Evolutionary conservation across 2,329 filamentous ascomycete genomes (phyloP), one percentile per base, ranked within the genome.

Genomic region (Cryphonectria nitschkei): DNA sequence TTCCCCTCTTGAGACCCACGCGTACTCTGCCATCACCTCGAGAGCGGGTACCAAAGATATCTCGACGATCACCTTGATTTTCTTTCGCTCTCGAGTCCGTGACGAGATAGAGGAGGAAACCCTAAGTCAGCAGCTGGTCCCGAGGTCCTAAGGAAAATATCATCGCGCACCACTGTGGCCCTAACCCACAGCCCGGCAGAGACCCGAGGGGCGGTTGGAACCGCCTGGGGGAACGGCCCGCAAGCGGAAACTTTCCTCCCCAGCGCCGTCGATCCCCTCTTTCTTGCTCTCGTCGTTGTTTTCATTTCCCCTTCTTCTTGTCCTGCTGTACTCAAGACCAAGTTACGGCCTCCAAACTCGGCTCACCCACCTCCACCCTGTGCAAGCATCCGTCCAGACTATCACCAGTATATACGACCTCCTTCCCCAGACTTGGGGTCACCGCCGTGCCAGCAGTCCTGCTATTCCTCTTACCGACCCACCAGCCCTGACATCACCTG

Each of bases 121-220:
- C n/a, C 1, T 4, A 46, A 22, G 19, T 50, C 46, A 6, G 19
- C 46, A 50, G 46, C 22, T 50, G 46, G 46, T 50, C 46, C 46
- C 9, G 22, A 50, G 22, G 9, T 50, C 46, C 46, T n/a, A 19
- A 50, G 22, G 9, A 50, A 9, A 50, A 29, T 39, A 41, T 41
- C 62, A 62, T 56, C n/a, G 56, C 32, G 29, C 32, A 26, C 54
- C 34, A 14, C 26, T 50, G 19, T 26, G 19, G 41, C 19, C 54
- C 52, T 58, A 37, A 39, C 67, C 67, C 70, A 67, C 70, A 37
- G 70, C 67, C 67, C 46, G 70, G 70, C 69, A 71, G 52, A 68
- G 41, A 32, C 54, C 54, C 54, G 54, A 58, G 54, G 46, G 14
- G 70, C 70, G 70, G 70, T 65, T 69, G 46, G 67, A 26, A 56